Percentiles rank a stretch among this genome's conserved stretches.
phyloP scores from a whole-genome alignment of 176 grass and related monocot species.

The Carex cristatella region DNA sequence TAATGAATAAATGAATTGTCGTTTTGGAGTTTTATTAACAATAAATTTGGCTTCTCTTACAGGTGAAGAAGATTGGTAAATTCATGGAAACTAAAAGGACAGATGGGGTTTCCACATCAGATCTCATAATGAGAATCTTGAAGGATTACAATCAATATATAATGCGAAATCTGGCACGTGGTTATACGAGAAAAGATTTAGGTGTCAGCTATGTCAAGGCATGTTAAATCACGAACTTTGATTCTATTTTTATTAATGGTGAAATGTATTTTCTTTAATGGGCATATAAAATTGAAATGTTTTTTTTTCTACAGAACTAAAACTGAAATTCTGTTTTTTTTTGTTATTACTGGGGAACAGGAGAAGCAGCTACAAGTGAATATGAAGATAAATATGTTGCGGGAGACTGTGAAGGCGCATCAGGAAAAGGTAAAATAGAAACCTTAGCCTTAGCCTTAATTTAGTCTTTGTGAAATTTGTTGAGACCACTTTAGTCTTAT shows the following conservation, averaged over 20 bases:
- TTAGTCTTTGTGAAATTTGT: background rate
- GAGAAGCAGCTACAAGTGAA: constrained; percentile 95
- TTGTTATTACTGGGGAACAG: constrained; percentile 23
- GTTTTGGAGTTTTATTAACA: constrained; percentile 4
- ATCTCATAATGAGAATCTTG: constrained; percentile 97
- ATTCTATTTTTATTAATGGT: background rate
- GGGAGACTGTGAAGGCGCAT: constrained; percentile 80
- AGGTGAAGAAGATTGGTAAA: constrained; percentile 93
- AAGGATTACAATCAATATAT: constrained; percentile 99
- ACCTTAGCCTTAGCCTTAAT: background rate
- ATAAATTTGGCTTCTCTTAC: background rate
- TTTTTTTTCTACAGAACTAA: background rate
- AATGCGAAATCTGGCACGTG: constrained; percentile 90
- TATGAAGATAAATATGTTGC: constrained; percentile 91
- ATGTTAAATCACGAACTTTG: constrained; percentile 3
- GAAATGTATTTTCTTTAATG: background rate
- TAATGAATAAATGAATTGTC: background rate
- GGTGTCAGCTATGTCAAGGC: constrained; percentile 99
- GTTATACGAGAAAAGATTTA: constrained; percentile 88
- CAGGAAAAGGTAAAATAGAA: constrained; percentile 70
- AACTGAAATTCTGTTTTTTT: constrained; percentile 17
- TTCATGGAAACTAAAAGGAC: constrained; percentile 97
- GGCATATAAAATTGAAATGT: constrained; percentile 9
- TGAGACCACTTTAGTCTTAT: background rate
- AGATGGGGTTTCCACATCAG: constrained; percentile 87